Conservation (phyloP, 208 protist genomes). For the Crithidia sp. region DNA sequence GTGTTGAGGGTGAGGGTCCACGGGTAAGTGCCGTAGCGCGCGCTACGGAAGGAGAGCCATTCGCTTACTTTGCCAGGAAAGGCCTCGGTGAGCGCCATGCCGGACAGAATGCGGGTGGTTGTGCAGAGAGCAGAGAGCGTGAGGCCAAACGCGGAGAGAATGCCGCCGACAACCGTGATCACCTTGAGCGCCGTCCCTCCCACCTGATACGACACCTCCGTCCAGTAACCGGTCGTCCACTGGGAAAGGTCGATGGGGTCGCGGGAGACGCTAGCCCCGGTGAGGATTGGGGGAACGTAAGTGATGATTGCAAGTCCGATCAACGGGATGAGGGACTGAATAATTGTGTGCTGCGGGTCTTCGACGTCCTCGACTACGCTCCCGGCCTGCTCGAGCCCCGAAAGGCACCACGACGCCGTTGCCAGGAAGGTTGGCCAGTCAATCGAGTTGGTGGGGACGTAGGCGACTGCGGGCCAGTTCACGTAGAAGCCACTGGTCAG, state of each 20-base stretch:
- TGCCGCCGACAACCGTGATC: conserved; percentile 57
- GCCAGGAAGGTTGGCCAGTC: conserved; percentile 76
- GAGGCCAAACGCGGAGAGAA: conserved; percentile 71
- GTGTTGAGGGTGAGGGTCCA: conserved; percentile 77
- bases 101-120: conserved; percentile 67
- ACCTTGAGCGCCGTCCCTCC: conserved; percentile 54
- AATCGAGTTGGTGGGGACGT: conserved; percentile 51
- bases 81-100: conserved; percentile 70
- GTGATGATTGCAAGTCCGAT: conserved; percentile 70
- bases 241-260: conserved; percentile 55
- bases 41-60: conserved; percentile 58
- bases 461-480: conserved; percentile 74
- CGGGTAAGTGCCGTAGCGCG: conserved; percentile 75
- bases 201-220: conserved; percentile 50
- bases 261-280: conserved; percentile 55
- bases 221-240: conserved; percentile 81
- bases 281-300: conserved; percentile 77
- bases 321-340: conserved; percentile 64
- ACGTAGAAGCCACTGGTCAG: conserved; percentile 64
- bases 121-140: conserved; percentile 80
- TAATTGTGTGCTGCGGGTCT: conserved; percentile 68
- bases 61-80: conserved; percentile 63
- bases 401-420: conserved; percentile 86
- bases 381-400: conserved; percentile 78
- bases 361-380: conserved; percentile 72